phyloP scores from a whole-genome alignment of 2,329 filamentous ascomycete genomes.

The Ustulina deusta region DNA sequence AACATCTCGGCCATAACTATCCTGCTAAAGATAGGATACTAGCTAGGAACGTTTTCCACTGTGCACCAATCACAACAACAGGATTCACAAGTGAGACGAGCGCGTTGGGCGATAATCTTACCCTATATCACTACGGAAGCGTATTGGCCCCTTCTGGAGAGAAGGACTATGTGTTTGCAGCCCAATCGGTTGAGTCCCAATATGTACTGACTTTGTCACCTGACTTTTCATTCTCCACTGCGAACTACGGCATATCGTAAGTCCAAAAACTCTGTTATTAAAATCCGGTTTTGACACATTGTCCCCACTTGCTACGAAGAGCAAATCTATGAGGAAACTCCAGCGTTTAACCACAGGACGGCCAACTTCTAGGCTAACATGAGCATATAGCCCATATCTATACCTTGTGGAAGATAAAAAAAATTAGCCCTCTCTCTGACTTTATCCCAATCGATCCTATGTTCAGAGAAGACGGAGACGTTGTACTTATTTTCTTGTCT shows the following conservation, averaged over 20 bases:
- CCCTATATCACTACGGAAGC: constrained; percentile 34
- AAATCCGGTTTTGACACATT: not conserved
- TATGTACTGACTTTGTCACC: constrained; percentile 1
- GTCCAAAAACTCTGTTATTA: not conserved
- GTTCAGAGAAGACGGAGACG: constrained; percentile 18
- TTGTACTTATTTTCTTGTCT: constrained; percentile 15
- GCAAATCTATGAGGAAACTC: too few species aligned
- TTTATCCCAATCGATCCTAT: constrained; percentile 19
- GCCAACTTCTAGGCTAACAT: not conserved
- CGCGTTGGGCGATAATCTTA: not conserved
- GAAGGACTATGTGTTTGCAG: constrained; percentile 12
- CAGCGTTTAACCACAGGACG: too few species aligned
- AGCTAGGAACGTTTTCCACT: constrained; percentile 29
- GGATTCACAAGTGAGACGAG: constrained; percentile 24
- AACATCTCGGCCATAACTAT: constrained; percentile 29
- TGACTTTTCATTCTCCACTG: not conserved
- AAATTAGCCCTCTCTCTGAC: not conserved
- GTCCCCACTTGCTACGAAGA: too few species aligned
- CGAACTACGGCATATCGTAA: not conserved
- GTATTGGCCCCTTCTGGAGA: not conserved
- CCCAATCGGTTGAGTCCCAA: constrained; percentile 19
- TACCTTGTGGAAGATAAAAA: constrained; percentile 1
- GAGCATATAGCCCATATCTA: not conserved
- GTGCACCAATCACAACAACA: constrained; percentile 32
- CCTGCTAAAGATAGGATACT: constrained; percentile 12